Base-by-base conservation (phyloP, 306 rosid genomes). In the Rosa multiflora region DNA sequence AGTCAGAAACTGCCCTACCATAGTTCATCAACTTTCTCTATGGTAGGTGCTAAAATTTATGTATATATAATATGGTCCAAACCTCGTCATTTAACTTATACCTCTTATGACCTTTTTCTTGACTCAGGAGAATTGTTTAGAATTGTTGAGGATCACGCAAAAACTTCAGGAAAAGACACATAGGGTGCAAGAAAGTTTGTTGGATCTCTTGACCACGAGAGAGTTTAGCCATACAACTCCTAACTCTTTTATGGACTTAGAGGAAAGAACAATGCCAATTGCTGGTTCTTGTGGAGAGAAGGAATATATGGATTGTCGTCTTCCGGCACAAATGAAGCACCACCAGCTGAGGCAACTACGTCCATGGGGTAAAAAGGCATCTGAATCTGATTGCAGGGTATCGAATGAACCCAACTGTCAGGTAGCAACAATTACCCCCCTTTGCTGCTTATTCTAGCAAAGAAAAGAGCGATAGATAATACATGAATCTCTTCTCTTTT, bases 121-220 rank as follows among this genome's bases (percentile, higher is more conserved):
- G 58, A 17, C 21, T 52, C 18, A 61, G 59, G 74, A 69, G 53
- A 48, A 47, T n/a, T 79, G 42, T 39, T 9, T 63, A 62, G 73
- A 79, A 63, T 48, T 79, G 77, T 44, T 79, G 59, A 23, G 49
- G 55, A 49, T 35, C 49, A 52, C 58, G 6, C 58, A 52, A 17
- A 52, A 52, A 18, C 58, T 52, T 17, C 58, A 52, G 58, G 58
- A 52, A 17, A 15, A 52, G 58, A 58, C 63, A 37, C 53, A 52
- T 56, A 21, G 47, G 53, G 40, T 79, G 40, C 43, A 48, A 72
- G 75, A 42, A 68, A 62, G 47, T 58, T 59, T 56, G 49, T 21
- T 46, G 3, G 79, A 61, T n/a, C 53, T n/a, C 2, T 52, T 52
- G 58, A 52, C 21, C 21, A 52, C 21, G 1, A 64, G 35, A 49